Evolutionary conservation across 2,329 filamentous ascomycete species (phyloP).

Genomic region (Fusarium succisae): DNA sequence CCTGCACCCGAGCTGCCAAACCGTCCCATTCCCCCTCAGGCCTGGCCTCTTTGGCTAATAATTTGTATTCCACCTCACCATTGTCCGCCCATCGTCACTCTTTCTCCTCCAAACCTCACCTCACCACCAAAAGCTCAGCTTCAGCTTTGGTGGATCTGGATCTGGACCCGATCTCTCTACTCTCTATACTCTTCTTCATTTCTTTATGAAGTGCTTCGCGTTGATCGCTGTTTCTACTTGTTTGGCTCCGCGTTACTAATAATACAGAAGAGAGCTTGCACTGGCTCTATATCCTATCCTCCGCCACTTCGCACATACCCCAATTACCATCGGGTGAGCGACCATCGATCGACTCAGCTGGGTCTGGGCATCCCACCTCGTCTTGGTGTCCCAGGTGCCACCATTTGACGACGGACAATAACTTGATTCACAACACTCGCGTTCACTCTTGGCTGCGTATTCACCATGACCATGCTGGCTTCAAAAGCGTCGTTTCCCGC

Average conservation of each 20-base stretch:
- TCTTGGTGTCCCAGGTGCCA: slow-evolving; percentile 37
- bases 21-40: slow-evolving; percentile 35
- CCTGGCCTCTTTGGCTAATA: slow-evolving; percentile 18
- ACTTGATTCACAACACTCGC: neutral
- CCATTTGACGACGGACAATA: slow-evolving; percentile 15
- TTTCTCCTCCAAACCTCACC: slow-evolving; percentile 23
- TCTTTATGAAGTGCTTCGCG: slow-evolving; percentile 34
- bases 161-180: neutral
- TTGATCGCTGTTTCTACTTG: slow-evolving; percentile 40
- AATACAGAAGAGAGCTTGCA: slow-evolving; percentile 23
- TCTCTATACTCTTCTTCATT: slow-evolving; percentile 27
- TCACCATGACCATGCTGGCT: slow-evolving; percentile 78
- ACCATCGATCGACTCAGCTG: slow-evolving; percentile 32
- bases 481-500: slow-evolving; percentile 76
- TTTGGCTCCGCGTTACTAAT: slow-evolving; percentile 34
- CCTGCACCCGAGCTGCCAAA: slow-evolving; percentile 41
- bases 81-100: slow-evolving; percentile 28
- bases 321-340: slow-evolving; percentile 20
- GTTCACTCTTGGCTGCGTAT: neutral
- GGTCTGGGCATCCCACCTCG: slow-evolving; percentile 36
- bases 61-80: slow-evolving; percentile 30
- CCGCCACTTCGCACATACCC: slow-evolving; percentile 10
- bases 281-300: slow-evolving; percentile 1
- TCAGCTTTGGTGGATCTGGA: slow-evolving; percentile 17
- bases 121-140: slow-evolving; percentile 3